Evolutionary conservation across 352 stramenopile species (phyloP), one percentile per base, ranked within the genome.

Genomic region (Blastocystis sp.): DNA sequence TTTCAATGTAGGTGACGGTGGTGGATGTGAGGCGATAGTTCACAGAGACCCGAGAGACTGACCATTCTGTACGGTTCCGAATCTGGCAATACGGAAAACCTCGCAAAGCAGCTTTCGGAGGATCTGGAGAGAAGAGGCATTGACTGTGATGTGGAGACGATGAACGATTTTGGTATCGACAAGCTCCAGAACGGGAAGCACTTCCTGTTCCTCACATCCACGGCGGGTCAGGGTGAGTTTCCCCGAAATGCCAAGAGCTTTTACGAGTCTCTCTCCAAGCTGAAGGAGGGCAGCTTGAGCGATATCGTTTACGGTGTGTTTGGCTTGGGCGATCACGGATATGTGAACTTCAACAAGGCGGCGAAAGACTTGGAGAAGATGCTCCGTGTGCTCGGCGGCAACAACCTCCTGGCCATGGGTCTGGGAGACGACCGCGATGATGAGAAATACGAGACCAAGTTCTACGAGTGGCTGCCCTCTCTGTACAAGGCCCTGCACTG

Each of bases 321-420:
- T 40, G 92, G 92, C 60, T 89, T 95, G 48, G 92, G 92, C 61
- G 92, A 95, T 88, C 92, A 91, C 77, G 23, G 92, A 45, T 95
- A 95, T 89, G 94, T 92, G 91, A 93, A 94, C 89, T 95, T 94
- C 88, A 94, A 92, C 89, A 94, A 94, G 84, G 89, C 92, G 1
- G 91, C 92, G 2, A 89, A 89, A 0, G 92, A 94, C 60, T 86
- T 95, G 38, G 92, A 94, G 45, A 90, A 91, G 0, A 94, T 94
- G 89, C 80, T 95, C 76, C 92, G 90, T 53, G 91, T 94, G 61
- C 90, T 95, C n/a, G 92, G 92, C 23, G 92, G 91, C 23, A 41
- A 43, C 34, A 93, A 92, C 48, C 64, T 88, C 4, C 14, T 59
- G 2, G 45, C 78, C 19, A 9, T 65, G 14, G 28, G 23, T 19